Percentiles rank a stretch among this genome's conserved stretches.
phyloP scores from a whole-genome alignment of 768 basidiomycete genomes.

The Naganishia kalamii region DNA sequence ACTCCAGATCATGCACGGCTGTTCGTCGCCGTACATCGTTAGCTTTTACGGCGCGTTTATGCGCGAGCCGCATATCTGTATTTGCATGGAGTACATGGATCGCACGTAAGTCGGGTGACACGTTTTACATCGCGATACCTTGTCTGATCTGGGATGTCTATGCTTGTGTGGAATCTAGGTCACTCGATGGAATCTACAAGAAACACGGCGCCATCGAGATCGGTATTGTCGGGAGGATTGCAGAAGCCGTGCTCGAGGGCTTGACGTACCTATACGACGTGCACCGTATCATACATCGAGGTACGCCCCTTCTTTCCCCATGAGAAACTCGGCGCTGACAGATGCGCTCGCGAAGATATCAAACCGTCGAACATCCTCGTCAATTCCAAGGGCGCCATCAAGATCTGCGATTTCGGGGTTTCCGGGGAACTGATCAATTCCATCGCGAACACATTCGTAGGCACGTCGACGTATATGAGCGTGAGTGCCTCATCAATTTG shows the following conservation, averaged over 20 bases:
- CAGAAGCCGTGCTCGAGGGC: slow-evolving; percentile 89
- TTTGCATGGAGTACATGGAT: slow-evolving; percentile 81
- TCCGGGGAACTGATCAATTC: slow-evolving; percentile 98
- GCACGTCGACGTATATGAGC: slow-evolving; percentile 99
- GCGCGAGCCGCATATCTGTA: slow-evolving; percentile 95
- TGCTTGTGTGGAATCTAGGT: slow-evolving; percentile 49
- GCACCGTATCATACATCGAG: slow-evolving; percentile 85
- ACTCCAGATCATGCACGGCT: slow-evolving; percentile 98
- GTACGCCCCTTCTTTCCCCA: slow-evolving; percentile 49
- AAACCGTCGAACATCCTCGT: slow-evolving; percentile 96
- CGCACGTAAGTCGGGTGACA: slow-evolving; percentile 45
- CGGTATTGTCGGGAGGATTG: slow-evolving; percentile 84
- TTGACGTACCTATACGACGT: slow-evolving; percentile 93
- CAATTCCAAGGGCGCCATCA: slow-evolving; percentile 92
- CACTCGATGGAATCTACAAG: slow-evolving; percentile 92
- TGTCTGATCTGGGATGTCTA: background rate
- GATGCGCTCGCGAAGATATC: slow-evolving; percentile 61
- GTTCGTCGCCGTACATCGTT: slow-evolving; percentile 85
- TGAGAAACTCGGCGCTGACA: background rate
- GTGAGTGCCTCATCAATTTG: slow-evolving; percentile 54
- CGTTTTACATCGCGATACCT: background rate
- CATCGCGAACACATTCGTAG: slow-evolving; percentile 97
- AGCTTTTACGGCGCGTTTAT: slow-evolving; percentile 96
- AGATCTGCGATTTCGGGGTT: slow-evolving; percentile 98
- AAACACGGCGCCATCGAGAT: slow-evolving; percentile 88